Evolutionary conservation across 176 grass and related monocot species (phyloP), one percentile per base, ranked within the genome.

Genomic region (Themeda triandra): DNA sequence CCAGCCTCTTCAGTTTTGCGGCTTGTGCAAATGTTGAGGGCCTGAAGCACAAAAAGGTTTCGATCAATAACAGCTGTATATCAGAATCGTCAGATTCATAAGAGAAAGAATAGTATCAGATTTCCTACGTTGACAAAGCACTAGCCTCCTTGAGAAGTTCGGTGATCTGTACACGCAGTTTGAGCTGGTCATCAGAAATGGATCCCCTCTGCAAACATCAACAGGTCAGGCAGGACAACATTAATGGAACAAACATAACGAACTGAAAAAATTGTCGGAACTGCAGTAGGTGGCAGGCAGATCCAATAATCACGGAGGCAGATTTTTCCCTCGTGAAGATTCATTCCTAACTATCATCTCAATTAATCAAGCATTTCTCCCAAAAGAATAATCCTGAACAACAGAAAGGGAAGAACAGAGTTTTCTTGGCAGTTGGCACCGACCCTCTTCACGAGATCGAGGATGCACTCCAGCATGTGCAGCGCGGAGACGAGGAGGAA

Each of bases 11-110:
- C 64, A 96, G 89, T 75, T 93, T 99, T 48, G 96, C 96, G 1
- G 93, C 88, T 70, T 99, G 96, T 31, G 96, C 96, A 94, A 99
- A 99, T 27, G 93, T 99, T 14, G 96, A 92, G 44, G 96, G 96
- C 59, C 96, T 99, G 78, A 5, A 8, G 39, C 56, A 77, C 31
- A 65, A 82, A 27, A 30, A 33, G 0, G 10, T 37, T 28, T 71
- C 12, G 6, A 71, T 70, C 12, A 9, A 71, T 70, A 69, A 9
- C n/a, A 60, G 21, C 10, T 28, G 0, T n/a, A 13, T 12, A 78
- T 68, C 65, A 24, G 44, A 69, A 59, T 21, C 9, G 36, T 45
- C n/a, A 82, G 45, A 89, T 14, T 18, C 60, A 33, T 1, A 78
- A 28, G 13, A 40, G 13, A 63, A 53, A 23, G 13, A 63, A 53